Percentiles rank a stretch among this genome's conserved stretches.
phyloP scores from a whole-genome alignment of 2,329 filamentous ascomycete species.

The Arthrobotrys pseudoclavata region DNA sequence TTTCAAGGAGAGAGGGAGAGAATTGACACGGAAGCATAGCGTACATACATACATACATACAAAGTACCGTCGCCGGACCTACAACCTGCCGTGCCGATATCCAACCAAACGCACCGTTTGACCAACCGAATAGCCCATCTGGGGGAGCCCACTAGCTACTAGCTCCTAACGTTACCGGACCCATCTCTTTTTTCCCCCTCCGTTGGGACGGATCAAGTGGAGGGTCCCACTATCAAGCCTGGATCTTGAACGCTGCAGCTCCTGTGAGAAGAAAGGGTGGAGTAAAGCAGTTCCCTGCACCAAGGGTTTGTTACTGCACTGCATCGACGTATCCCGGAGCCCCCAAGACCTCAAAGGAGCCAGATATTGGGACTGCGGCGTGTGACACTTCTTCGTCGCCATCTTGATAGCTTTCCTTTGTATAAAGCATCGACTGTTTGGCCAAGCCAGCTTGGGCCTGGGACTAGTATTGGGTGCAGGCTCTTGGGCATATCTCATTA shows the following conservation, averaged over 20 bases:
- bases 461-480: neutral
- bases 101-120: slow-evolving; percentile 39
- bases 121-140: slow-evolving; percentile 25
- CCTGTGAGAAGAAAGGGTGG: slow-evolving; percentile 25
- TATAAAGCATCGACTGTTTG: slow-evolving; percentile 14
- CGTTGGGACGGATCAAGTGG: slow-evolving; percentile 52
- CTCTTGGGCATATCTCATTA: slow-evolving; percentile 2
- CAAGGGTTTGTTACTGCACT: slow-evolving; percentile 41
- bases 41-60: neutral
- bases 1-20: slow-evolving; percentile 37
- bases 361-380: slow-evolving; percentile 37
- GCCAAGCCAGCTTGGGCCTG: slow-evolving; percentile 12
- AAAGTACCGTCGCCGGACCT: slow-evolving; percentile 17
- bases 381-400: slow-evolving; percentile 39
- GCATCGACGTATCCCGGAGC: slow-evolving; percentile 26
- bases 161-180: slow-evolving; percentile 20
- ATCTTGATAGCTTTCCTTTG: slow-evolving; percentile 5
- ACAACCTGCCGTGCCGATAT: slow-evolving; percentile 26
- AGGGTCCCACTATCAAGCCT: slow-evolving; percentile 37
- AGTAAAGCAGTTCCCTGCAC: slow-evolving; percentile 22
- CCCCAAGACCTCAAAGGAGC: slow-evolving; percentile 43
- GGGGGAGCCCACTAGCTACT: slow-evolving; percentile 9
- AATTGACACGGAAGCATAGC: slow-evolving; percentile 35
- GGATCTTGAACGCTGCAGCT: slow-evolving; percentile 32
- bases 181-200: slow-evolving; percentile 28